These are phyloP conservation scores for Sporothrix variecibatus DNA, from an alignment of 2,329 filamentous ascomycete species.

Conservation along the genomic window DNA sequence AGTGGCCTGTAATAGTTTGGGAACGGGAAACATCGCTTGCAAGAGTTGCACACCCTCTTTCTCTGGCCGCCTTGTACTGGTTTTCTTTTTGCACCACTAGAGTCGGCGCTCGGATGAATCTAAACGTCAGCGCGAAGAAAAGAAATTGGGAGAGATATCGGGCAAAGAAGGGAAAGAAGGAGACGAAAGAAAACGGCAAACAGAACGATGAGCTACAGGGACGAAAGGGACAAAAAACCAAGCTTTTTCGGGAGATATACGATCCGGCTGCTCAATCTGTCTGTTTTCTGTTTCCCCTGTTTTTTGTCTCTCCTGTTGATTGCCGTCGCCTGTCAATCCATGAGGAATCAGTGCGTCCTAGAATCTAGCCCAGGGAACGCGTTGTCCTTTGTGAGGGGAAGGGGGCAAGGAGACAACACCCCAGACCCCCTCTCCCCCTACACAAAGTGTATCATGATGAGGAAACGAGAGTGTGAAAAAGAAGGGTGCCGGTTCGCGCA, in stretches of 20 bases:
- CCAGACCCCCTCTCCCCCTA: neutral
- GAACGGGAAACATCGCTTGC: neutral
- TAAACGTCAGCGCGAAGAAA: neutral
- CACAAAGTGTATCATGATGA: slow-evolving; percentile 19
- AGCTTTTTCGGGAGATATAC: neutral
- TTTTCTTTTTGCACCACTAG: neutral
- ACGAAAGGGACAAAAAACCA: neutral
- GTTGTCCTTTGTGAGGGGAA: neutral
- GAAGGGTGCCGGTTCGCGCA: neutral
- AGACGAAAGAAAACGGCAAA: neutral
- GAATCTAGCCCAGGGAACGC: neutral
- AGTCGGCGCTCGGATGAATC: slow-evolving; percentile 21
- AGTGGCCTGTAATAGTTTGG: neutral
- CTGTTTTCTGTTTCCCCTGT: neutral
- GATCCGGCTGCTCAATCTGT: neutral
- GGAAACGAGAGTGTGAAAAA: neutral
- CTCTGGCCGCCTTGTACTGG: neutral
- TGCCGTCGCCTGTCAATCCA: neutral
- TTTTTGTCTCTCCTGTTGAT: neutral
- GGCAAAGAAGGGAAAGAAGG: neutral
- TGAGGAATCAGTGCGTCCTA: neutral
- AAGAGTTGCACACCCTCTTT: slow-evolving; percentile 1
- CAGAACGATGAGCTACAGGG: too few species aligned
- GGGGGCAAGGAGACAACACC: neutral
- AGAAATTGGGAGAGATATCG: neutral